Percentiles rank a stretch among this genome's conserved stretches.
These are phyloP conservation scores for Mallotus japonicus DNA, from an alignment of 441 rosid species.

Conservation along the genomic window DNA sequence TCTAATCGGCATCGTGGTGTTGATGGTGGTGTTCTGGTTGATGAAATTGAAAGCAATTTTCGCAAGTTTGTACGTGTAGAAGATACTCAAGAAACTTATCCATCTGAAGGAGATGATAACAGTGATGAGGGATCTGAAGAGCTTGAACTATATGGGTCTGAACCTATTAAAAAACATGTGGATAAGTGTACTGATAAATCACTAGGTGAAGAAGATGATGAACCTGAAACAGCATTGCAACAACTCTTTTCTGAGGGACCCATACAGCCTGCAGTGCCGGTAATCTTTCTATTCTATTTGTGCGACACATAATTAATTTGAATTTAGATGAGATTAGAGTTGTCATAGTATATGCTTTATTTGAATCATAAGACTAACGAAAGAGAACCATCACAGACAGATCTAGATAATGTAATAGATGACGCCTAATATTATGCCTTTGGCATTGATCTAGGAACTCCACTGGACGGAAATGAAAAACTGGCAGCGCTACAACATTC, in stretches of 20 bases:
- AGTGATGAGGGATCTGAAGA: slow-evolving; percentile 32
- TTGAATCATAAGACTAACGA: neutral
- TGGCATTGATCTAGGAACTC: neutral
- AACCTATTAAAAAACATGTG: slow-evolving; percentile 23
- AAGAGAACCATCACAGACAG: neutral
- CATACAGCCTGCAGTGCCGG: slow-evolving; percentile 29
- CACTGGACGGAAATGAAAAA: neutral
- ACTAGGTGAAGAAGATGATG: slow-evolving; percentile 34
- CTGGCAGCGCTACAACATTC: neutral
- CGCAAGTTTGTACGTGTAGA: slow-evolving; percentile 28
- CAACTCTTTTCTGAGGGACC: slow-evolving; percentile 37
- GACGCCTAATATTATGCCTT: neutral
- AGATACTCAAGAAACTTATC: slow-evolving; percentile 28
- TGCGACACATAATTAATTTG: neutral
- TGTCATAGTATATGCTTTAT: neutral
- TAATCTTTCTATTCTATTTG: slow-evolving; percentile 29
- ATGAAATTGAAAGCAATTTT: slow-evolving; percentile 37
- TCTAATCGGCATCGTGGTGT: slow-evolving; percentile 21
- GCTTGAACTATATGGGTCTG: slow-evolving; percentile 24
- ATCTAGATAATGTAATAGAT: neutral
- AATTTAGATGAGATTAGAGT: neutral
- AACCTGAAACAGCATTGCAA: slow-evolving; percentile 35
- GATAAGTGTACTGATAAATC: slow-evolving; percentile 29
- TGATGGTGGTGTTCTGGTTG: slow-evolving; percentile 30
- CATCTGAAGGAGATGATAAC: slow-evolving; percentile 39